These are phyloP conservation scores for Picochlorum sp. DNA, from an alignment of 139 green algal species.

Conservation along the genomic window DNA sequence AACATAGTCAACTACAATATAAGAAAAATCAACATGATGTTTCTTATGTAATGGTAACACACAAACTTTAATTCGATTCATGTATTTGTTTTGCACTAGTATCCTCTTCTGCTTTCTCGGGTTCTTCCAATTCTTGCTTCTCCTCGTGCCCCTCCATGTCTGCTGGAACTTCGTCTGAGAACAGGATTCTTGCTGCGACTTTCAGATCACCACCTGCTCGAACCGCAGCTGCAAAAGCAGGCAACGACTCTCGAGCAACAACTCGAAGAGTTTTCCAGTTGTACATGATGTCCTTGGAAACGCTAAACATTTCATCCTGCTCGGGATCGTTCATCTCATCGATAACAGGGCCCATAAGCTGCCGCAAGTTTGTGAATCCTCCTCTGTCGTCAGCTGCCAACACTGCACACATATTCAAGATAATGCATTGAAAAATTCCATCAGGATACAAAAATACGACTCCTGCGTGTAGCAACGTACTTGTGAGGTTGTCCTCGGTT, in stretches of 20 bases:
- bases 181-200: conserved; percentile 26
- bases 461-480: background rate
- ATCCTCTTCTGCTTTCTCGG: background rate
- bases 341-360: conserved; percentile 41
- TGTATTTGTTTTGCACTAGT: background rate
- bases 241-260: conserved; percentile 28
- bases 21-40: no score
- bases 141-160: background rate
- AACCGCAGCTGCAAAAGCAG: conserved; percentile 11
- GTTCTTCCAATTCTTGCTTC: background rate
- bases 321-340: conserved; percentile 33
- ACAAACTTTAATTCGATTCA: background rate
- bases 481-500: conserved; percentile 32
- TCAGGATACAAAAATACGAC: background rate
- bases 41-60: background rate
- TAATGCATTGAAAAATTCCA: background rate
- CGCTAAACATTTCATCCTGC: conserved; percentile 24
- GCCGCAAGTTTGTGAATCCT: conserved; percentile 23
- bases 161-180: conserved; percentile 20
- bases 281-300: conserved; percentile 5
- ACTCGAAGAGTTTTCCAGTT: conserved; percentile 30
- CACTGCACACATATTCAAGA: conserved; percentile 2
- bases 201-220: conserved; percentile 24
- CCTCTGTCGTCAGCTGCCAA: conserved; percentile 29
- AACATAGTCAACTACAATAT: no score